These are phyloP conservation scores for Hyaloscypha hepaticicola DNA, from an alignment of 495 filamentous ascomycete species.

Conservation along the genomic window DNA sequence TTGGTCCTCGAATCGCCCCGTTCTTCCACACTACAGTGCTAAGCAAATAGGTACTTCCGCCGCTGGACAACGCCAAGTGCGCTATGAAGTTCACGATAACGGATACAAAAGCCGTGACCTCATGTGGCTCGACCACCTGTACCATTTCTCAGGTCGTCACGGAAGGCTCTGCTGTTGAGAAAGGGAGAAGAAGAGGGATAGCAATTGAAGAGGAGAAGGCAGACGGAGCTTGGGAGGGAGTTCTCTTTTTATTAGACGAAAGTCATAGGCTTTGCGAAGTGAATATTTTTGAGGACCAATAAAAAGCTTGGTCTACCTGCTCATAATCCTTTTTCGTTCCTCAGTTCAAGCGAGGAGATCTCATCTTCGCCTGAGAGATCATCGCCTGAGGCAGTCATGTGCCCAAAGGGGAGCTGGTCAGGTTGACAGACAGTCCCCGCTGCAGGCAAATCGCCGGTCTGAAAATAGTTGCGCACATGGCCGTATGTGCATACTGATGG, in stretches of 20 bases:
- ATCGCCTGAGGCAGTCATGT: too few relatives aligned
- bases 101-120: background rate
- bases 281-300: too few relatives aligned
- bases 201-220: background rate
- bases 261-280: too few relatives aligned
- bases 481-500: slow-evolving; percentile 28
- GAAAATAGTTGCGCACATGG: slow-evolving; percentile 26
- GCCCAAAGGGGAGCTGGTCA: slow-evolving; percentile 14
- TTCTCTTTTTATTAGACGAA: background rate
- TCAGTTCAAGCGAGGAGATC: too few relatives aligned
- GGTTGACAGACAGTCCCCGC: slow-evolving; percentile 16
- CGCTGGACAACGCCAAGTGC: slow-evolving; percentile 13
- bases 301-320: too few relatives aligned
- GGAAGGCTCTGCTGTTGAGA: slow-evolving; percentile 3
- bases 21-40: background rate
- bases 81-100: slow-evolving; percentile 10
- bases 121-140: slow-evolving; percentile 13
- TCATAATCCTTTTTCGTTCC: too few relatives aligned
- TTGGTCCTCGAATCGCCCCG: slow-evolving; percentile 6
- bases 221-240: background rate
- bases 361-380: too few relatives aligned
- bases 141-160: slow-evolving; percentile 13
- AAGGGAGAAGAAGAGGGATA: background rate
- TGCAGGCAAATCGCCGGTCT: slow-evolving; percentile 22
- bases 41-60: slow-evolving; percentile 9